These are phyloP conservation scores for Mortierella sp. DNA, from an alignment of 371 early-diverging fungal species.

Conservation along the genomic window DNA sequence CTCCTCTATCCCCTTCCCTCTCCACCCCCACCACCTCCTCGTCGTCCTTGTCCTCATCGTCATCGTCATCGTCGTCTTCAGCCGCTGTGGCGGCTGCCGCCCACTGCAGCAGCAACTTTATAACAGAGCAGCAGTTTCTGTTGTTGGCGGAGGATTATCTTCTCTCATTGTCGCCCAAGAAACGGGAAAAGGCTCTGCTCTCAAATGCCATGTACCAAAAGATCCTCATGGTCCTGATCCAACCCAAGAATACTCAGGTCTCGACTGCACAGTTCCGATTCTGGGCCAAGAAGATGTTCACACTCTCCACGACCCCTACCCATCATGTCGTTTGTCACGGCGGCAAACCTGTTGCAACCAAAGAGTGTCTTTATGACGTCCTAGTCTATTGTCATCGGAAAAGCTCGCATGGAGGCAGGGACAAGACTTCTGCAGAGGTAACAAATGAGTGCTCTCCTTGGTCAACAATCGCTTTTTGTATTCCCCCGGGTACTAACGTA, in stretches of 20 bases:
- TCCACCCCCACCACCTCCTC: too few species aligned
- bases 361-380: slow-evolving; percentile 66
- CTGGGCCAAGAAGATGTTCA: slow-evolving; percentile 77
- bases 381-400: slow-evolving; percentile 67
- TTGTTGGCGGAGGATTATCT: slow-evolving; percentile 58
- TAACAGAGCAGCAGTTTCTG: slow-evolving; percentile 36
- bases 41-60: slow-evolving; percentile 8
- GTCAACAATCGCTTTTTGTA: too few species aligned
- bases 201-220: slow-evolving; percentile 62
- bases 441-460: slow-evolving; percentile 52
- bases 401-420: slow-evolving; percentile 72
- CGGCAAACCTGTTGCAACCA: slow-evolving; percentile 69
- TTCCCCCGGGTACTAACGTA: too few species aligned
- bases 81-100: slow-evolving; percentile 16
- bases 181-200: slow-evolving; percentile 70
- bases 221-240: slow-evolving; percentile 65
- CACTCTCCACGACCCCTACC: slow-evolving; percentile 52
- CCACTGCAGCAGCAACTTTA: slow-evolving; percentile 40
- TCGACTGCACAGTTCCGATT: slow-evolving; percentile 74
- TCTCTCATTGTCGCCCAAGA: slow-evolving; percentile 64
- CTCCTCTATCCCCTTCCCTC: too few species aligned
- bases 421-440: slow-evolving; percentile 74
- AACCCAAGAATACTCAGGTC: slow-evolving; percentile 71
- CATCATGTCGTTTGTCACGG: slow-evolving; percentile 62
- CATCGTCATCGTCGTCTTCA: slow-evolving; percentile 3